Percentiles rank a stretch among this genome's conserved stretches.
These are phyloP conservation scores for Emergomyces pasteurianus DNA, from an alignment of 2,329 filamentous ascomycete genomes.

Conservation along the genomic window DNA sequence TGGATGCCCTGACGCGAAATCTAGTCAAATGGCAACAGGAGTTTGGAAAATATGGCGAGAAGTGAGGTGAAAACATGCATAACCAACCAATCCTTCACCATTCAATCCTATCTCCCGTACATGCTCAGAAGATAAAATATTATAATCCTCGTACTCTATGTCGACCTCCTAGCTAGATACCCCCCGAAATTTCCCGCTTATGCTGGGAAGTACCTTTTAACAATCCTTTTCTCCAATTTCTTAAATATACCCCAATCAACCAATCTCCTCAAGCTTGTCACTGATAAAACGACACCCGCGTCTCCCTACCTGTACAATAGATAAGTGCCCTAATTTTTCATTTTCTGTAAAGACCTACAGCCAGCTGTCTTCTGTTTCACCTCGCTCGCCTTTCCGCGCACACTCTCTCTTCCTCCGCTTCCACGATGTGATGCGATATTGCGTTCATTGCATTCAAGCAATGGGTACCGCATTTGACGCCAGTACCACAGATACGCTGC, in stretches of 20 bases:
- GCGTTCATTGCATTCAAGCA: no score
- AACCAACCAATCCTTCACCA: not conserved
- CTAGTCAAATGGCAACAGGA: constrained; percentile 77
- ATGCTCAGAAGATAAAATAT: no score
- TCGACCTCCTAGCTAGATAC: not conserved
- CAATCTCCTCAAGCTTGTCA: not conserved
- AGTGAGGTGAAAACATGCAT: constrained; percentile 14
- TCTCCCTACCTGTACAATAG: constrained; percentile 1
- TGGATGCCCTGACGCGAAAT: constrained; percentile 70
- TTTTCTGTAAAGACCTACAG: not conserved
- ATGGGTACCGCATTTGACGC: no score
- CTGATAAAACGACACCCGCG: constrained; percentile 1
- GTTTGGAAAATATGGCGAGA: constrained; percentile 44
- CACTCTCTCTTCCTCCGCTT: no score
- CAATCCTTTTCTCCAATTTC: not conserved
- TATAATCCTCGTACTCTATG: no score
- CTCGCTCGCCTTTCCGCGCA: no score
- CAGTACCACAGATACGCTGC: not conserved
- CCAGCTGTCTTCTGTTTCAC: not conserved
- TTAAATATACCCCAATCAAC: not conserved
- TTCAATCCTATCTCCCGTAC: not conserved
- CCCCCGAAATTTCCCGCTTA: not conserved
- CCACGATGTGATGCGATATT: no score
- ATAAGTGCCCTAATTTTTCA: not conserved
- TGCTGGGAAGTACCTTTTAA: not conserved